Evolutionary conservation across 75 land plant species (phyloP), one percentile per base, ranked within the genome.

Genomic region (Isoetes taiwanensis): DNA sequence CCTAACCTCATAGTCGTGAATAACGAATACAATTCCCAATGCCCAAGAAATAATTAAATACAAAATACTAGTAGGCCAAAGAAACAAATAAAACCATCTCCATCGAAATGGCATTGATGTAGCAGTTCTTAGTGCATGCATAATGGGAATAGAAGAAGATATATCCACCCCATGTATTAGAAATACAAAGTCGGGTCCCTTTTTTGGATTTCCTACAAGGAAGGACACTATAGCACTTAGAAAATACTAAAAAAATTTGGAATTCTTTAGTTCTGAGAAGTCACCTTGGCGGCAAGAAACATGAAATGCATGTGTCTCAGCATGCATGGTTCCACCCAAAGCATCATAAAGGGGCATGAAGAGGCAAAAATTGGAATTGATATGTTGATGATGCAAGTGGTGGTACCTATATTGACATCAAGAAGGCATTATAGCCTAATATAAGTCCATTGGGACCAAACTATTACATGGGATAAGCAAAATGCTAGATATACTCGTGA

Each of bases 121-220:
- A 25, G 69, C 42, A 4, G 76, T 61, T 16, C 96, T 63, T 11
- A 72, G 41, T 3, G 64, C 33, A 35, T 80, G 82, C 0, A 74
- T 74, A 2, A 52, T 70, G 32, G 85, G 96, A 38, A 80, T 17
- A 0, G 86, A 66, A 0, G 83, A 59, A 3, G 61, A 40, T 2
- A 85, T 34, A 55, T 90, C 96, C 1, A 90, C 80, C 28, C 72
- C 71, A 43, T 90, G 96, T 0, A 80, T 81, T 31, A 90, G 71
- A 64, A 90, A 90, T 30, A 86, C 86, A 35, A 80, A 86, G 39
- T 85, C 90, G 1, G 96, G 96, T 0, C 77, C 78, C 19, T 66
- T 63, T 1, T 59, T 67, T 11, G 54, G 43, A 35, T 79, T 63
- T 1, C 70, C 94, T 84, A 81, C 68, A 52, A 33, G 30, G 32